Percentiles rank a stretch among this genome's conserved stretches.
Evolutionary conservation across 441 rosid genomes (phyloP).

Genomic region (Croton setiger): DNA sequence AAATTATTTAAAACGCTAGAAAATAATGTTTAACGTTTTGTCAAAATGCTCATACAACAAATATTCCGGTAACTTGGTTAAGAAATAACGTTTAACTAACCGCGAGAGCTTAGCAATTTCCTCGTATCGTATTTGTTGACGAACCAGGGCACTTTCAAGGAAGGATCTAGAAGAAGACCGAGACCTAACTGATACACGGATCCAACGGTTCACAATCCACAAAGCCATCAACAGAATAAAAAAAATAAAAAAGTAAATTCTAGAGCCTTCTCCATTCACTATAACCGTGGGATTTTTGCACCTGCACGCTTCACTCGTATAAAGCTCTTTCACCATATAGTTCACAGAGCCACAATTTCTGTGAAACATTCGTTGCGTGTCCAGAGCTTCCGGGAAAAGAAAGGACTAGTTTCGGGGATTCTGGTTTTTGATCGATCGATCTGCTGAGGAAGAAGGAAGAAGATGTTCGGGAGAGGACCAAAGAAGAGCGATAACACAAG

Average conservation of each 20-base stretch:
- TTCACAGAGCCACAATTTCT: not conserved
- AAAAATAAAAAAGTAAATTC: not conserved
- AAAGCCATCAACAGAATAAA: too few relatives aligned
- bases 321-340: not conserved
- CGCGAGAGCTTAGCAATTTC: too few relatives aligned
- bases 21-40: too few relatives aligned
- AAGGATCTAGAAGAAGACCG: not conserved
- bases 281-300: too few relatives aligned
- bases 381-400: too few relatives aligned
- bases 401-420: too few relatives aligned
- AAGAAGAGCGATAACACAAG: conserved; percentile 62
- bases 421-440: not conserved
- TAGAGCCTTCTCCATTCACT: not conserved
- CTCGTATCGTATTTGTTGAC: too few relatives aligned
- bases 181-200: not conserved
- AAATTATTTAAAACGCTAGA: too few relatives aligned
- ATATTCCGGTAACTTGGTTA: too few relatives aligned
- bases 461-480: conserved; percentile 70
- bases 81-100: too few relatives aligned
- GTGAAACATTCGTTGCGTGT: not conserved
- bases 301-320: not conserved
- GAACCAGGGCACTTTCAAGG: not conserved
- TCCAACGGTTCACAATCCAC: not conserved
- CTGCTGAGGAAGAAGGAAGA: too few relatives aligned
- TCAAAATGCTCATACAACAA: too few relatives aligned